Conservation (phyloP, 768 basidiomycete genomes). For the Tubosaeta sp. region DNA sequence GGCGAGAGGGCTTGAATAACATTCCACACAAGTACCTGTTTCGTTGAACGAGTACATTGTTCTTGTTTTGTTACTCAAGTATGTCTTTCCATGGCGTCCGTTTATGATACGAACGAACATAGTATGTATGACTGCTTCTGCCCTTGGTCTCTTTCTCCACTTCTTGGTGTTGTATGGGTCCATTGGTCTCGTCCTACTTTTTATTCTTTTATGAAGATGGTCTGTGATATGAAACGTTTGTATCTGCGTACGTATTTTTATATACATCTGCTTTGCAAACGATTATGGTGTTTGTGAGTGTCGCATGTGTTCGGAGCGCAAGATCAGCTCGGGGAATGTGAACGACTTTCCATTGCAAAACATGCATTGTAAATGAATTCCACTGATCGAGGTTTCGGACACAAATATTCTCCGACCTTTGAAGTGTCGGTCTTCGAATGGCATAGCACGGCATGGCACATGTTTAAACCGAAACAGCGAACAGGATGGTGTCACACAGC, state of each 20-base stretch:
- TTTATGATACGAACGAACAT: conserved; percentile 26
- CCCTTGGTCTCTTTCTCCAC: not conserved
- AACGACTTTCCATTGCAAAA: not conserved
- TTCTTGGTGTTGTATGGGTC: conserved; percentile 10
- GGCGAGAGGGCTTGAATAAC: conserved; percentile 71
- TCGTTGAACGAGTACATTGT: not conserved
- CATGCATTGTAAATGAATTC: not conserved
- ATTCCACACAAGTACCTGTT: not conserved
- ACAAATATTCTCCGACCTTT: not conserved
- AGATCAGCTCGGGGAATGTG: too few species aligned
- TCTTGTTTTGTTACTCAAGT: conserved; percentile 10
- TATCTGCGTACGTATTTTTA: conserved; percentile 22
- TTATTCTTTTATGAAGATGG: not conserved
- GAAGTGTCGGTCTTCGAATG: not conserved
- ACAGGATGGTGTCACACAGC: too few species aligned
- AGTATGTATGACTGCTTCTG: conserved; percentile 27
- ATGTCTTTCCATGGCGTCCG: conserved; percentile 12
- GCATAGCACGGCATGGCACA: not conserved
- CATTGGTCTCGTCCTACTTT: not conserved
- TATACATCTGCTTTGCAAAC: conserved; percentile 24
- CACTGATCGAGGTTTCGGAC: not conserved
- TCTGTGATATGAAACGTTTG: conserved; percentile 19
- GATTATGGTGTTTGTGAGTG: not conserved
- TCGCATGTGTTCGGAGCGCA: too few species aligned
- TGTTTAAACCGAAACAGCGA: not conserved